Conservation (phyloP, 768 basidiomycete genomes). For the Clitopilus passeckerianus region DNA sequence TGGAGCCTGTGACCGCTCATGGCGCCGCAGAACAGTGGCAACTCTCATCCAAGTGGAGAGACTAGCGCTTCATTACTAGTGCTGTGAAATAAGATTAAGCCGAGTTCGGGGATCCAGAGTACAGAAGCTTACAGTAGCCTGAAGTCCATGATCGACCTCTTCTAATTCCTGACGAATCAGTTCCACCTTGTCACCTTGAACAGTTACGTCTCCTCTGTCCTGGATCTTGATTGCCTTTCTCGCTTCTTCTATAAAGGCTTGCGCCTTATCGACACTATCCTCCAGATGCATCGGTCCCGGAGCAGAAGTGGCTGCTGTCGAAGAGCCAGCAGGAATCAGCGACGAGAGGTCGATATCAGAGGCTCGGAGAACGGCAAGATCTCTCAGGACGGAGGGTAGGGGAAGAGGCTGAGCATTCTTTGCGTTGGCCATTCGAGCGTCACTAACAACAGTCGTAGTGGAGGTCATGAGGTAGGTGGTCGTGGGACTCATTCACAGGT, state of each 20-base stretch:
- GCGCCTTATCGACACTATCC: slow-evolving; percentile 44
- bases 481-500: neutral
- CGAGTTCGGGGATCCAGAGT: neutral
- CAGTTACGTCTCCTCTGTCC: slow-evolving; percentile 47
- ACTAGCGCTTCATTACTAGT: neutral
- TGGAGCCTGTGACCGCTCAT: too few relatives aligned
- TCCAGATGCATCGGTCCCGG: slow-evolving; percentile 20
- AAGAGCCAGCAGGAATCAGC: slow-evolving; percentile 14
- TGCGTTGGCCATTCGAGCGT: slow-evolving; percentile 15
- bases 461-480: neutral
- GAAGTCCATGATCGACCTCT: slow-evolving; percentile 27
- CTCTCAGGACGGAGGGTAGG: slow-evolving; percentile 57
- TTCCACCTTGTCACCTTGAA: slow-evolving; percentile 51
- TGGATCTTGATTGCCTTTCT: slow-evolving; percentile 52
- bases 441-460: neutral
- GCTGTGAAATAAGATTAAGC: neutral
- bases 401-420: slow-evolving; percentile 45
- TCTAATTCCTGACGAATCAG: slow-evolving; percentile 50
- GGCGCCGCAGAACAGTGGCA: neutral
- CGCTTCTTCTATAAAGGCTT: slow-evolving; percentile 54
- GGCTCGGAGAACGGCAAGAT: slow-evolving; percentile 67
- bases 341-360: slow-evolving; percentile 36
- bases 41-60: neutral
- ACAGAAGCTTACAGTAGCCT: neutral
- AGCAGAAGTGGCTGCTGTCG: slow-evolving; percentile 4